phyloP scores from a whole-genome alignment of 352 stramenopile species.

The Pythium sukuiense region DNA sequence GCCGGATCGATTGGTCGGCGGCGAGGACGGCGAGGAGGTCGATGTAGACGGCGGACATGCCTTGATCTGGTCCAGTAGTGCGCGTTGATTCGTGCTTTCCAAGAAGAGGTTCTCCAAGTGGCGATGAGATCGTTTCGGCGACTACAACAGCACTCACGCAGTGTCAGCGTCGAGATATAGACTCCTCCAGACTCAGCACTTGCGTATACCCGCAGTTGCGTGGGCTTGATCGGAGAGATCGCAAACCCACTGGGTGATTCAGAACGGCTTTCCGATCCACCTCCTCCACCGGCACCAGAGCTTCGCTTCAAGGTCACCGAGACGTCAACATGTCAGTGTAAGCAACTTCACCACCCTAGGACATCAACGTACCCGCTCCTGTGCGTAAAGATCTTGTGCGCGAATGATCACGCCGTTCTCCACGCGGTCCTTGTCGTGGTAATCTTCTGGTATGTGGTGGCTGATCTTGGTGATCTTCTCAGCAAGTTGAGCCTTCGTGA shows the following conservation, averaged over 20 bases:
- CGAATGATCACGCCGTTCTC: slow-evolving; percentile 31
- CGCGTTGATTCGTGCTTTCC: slow-evolving; percentile 50
- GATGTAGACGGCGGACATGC: slow-evolving; percentile 24
- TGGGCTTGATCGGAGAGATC: slow-evolving; percentile 51
- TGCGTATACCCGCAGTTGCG: slow-evolving; percentile 23
- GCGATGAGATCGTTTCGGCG: slow-evolving; percentile 23
- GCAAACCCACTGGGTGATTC: slow-evolving; percentile 28
- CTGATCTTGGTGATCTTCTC: slow-evolving; percentile 48
- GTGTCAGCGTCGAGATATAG: neutral
- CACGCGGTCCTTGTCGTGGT: slow-evolving; percentile 20
- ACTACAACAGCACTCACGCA: slow-evolving; percentile 15
- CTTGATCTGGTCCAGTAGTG: slow-evolving; percentile 59
- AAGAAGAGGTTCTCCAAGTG: slow-evolving; percentile 46
- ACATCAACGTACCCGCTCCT: slow-evolving; percentile 38
- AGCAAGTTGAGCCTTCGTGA: slow-evolving; percentile 40
- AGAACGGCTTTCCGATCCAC: neutral
- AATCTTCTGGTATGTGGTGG: slow-evolving; percentile 35
- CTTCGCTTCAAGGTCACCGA: neutral
- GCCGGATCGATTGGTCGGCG: neutral
- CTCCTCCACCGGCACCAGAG: neutral
- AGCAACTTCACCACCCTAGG: too few species aligned
- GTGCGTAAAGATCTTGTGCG: slow-evolving; percentile 39
- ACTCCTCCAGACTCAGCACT: too few species aligned
- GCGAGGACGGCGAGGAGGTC: neutral
- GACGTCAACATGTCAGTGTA: neutral